phyloP scores from a whole-genome alignment of 140 eudicot genomes.

The Eryngium alpinum region DNA sequence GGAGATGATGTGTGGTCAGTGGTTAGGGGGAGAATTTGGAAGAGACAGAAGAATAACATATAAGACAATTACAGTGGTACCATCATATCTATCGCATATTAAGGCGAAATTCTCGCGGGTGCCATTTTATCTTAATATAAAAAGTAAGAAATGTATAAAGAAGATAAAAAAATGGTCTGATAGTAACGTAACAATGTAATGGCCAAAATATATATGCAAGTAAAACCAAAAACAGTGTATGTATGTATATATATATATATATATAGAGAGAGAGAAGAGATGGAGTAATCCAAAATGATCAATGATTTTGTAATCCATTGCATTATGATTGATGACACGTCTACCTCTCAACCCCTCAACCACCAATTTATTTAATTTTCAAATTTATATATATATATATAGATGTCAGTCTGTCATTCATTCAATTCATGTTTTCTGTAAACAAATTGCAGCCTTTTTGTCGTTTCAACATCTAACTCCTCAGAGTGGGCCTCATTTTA shows the following conservation, averaged over 20 bases:
- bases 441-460: slow-evolving; percentile 16
- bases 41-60: slow-evolving; percentile 15
- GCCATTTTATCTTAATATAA: background rate
- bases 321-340: slow-evolving; percentile 30
- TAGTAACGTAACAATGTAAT: slow-evolving; percentile 6
- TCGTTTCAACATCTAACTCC: slow-evolving; percentile 1
- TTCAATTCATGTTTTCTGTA: background rate
- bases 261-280: background rate
- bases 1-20: background rate
- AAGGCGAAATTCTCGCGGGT: slow-evolving; percentile 44
- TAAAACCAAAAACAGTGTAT: slow-evolving; percentile 8
- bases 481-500: slow-evolving; percentile 5
- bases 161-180: slow-evolving; percentile 14
- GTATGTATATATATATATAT: background rate
- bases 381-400: background rate
- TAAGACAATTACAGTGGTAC: slow-evolving; percentile 2
- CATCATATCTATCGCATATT: slow-evolving; percentile 20
- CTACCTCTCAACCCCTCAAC: background rate
- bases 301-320: slow-evolving; percentile 33
- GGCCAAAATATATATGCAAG: slow-evolving; percentile 4
- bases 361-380: background rate
- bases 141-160: no score
- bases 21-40: slow-evolving; percentile 2
- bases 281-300: slow-evolving; percentile 13
- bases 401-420: background rate